Percentiles rank a stretch among this genome's conserved stretches.
Evolutionary conservation across 2,329 filamentous ascomycete species (phyloP).

Genomic region (Fusarium circinatum): DNA sequence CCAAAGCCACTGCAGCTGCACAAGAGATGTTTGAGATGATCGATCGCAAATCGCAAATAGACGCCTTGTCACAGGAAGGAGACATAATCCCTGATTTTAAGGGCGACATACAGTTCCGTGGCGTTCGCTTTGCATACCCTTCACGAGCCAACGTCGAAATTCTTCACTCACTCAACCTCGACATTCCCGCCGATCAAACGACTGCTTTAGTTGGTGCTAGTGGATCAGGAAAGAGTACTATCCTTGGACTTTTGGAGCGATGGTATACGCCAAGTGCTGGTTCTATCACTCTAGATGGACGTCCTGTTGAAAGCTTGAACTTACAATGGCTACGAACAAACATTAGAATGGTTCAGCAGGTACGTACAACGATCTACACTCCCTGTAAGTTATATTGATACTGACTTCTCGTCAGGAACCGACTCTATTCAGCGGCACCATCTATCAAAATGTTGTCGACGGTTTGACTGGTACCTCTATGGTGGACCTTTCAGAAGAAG

Average conservation of each 20-base stretch:
- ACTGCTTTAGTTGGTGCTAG: constrained; percentile 68
- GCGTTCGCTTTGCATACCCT: constrained; percentile 66
- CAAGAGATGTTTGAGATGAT: constrained; percentile 59
- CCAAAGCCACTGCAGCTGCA: constrained; percentile 59
- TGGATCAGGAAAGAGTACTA: constrained; percentile 68
- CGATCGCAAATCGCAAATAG: constrained; percentile 56
- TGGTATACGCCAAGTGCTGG: constrained; percentile 66
- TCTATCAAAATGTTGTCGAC: constrained; percentile 63
- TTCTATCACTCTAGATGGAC: constrained; percentile 56
- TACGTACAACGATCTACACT: neutral
- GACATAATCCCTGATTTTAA: constrained; percentile 41
- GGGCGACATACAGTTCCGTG: constrained; percentile 59
- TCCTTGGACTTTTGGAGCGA: constrained; percentile 66
- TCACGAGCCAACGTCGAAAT: constrained; percentile 62
- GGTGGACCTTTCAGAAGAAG: constrained; percentile 51
- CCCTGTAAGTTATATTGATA: accelerated
- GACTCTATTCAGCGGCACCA: constrained; percentile 62
- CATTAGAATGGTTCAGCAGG: constrained; percentile 61
- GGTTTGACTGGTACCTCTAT: constrained; percentile 55
- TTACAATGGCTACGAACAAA: constrained; percentile 64
- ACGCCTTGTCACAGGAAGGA: constrained; percentile 55
- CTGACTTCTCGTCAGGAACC: constrained; percentile 55
- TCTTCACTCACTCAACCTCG: constrained; percentile 54
- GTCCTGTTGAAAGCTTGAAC: constrained; percentile 56
- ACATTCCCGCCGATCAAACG: constrained; percentile 57